phyloP scores from a whole-genome alignment of 2,329 filamentous ascomycete species.

The Penicillium sp. region DNA sequence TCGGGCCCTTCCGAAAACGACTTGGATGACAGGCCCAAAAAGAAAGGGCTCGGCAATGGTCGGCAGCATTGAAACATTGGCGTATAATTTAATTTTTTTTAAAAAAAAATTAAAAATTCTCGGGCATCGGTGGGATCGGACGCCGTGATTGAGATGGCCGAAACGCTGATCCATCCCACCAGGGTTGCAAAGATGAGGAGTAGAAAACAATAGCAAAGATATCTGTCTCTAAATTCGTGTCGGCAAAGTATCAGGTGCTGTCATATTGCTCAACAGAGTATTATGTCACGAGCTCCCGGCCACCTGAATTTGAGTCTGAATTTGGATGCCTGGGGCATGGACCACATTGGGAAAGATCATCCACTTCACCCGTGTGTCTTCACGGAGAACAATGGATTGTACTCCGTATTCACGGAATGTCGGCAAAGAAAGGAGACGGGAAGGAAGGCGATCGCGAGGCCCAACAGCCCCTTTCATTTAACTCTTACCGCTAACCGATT shows the following conservation, averaged over 20 bases:
- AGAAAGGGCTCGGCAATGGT: no score
- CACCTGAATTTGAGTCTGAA: not conserved
- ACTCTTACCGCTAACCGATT: not conserved
- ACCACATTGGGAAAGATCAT: not conserved
- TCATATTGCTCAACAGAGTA: not conserved
- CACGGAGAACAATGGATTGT: not conserved
- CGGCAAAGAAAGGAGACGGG: not conserved
- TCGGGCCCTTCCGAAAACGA: not conserved
- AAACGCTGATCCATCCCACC: not conserved
- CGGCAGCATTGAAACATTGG: no score
- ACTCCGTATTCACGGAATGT: not conserved
- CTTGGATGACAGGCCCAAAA: not conserved
- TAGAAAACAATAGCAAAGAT: not conserved
- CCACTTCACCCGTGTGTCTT: not conserved
- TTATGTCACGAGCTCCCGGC: not conserved
- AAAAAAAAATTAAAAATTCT: not conserved
- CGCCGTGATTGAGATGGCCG: not conserved
- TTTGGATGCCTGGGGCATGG: not conserved
- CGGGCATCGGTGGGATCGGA: not conserved
- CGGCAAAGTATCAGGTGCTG: not conserved
- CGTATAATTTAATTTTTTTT: no score
- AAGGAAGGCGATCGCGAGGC: not conserved
- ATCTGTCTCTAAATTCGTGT: not conserved
- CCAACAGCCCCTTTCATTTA: not conserved
- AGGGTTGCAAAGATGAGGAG: not conserved